Percentiles rank a stretch among this genome's conserved stretches.
Conservation (phyloP, 768 basidiomycete genomes). For the Termitomyces sp. region DNA sequence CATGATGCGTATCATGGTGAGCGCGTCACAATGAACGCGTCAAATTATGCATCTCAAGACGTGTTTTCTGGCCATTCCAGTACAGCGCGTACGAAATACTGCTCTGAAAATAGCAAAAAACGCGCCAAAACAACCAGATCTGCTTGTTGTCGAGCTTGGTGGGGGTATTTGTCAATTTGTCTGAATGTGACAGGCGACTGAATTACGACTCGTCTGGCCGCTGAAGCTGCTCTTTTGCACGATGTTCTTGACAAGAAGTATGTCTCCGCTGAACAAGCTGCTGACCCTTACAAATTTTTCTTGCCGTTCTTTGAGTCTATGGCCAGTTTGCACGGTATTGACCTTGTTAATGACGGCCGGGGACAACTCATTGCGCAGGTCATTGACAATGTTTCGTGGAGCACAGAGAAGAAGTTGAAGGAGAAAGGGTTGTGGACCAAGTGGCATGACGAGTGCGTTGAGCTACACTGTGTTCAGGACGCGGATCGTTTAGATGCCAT, state of each 20-base stretch:
- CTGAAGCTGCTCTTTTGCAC: constrained; percentile 78
- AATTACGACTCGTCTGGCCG: background rate
- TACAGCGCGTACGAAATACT: constrained; percentile 77
- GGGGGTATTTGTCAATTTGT: background rate
- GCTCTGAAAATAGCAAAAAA: constrained; percentile 64
- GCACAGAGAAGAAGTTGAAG: constrained; percentile 69
- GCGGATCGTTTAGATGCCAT: constrained; percentile 79
- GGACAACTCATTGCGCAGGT: constrained; percentile 54
- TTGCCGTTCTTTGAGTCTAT: constrained; percentile 57
- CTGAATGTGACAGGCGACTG: background rate
- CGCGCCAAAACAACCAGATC: constrained; percentile 49
- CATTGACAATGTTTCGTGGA: constrained; percentile 82
- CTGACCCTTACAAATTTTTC: constrained; percentile 64
- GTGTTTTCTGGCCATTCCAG: constrained; percentile 32
- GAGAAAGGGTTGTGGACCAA: constrained; percentile 49
- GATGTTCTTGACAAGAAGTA: constrained; percentile 89
- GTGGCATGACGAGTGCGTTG: constrained; percentile 70
- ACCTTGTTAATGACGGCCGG: constrained; percentile 59
- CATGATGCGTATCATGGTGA: constrained; percentile 79
- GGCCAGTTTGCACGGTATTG: constrained; percentile 39
- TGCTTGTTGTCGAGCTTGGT: constrained; percentile 73
- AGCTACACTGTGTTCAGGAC: constrained; percentile 81
- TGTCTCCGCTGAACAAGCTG: constrained; percentile 49
- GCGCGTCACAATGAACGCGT: constrained; percentile 15
- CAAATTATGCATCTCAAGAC: background rate